A percentile compares a stretch with the other conserved stretches of the same genome.
Evolutionary conservation across 2,329 filamentous ascomycete species (phyloP).

Genomic region (Paecilomyces variotii): DNA sequence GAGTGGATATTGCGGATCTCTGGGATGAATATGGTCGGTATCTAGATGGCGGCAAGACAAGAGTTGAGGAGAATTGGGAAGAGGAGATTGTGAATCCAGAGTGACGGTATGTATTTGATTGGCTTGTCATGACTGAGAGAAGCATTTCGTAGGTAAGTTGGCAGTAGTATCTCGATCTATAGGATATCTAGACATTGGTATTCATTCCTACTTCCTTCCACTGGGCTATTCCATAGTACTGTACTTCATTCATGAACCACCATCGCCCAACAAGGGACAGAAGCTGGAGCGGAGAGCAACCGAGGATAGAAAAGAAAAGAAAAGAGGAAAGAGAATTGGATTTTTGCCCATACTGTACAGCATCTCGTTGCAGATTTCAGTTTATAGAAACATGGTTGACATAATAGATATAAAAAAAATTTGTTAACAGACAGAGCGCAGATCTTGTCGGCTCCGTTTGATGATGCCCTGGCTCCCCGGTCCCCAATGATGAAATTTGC

Average conservation of each 20-base stretch:
- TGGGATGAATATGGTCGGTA: constrained; percentile 64
- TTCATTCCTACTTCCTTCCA: too few species aligned
- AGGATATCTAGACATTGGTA: too few species aligned
- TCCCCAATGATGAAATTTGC: constrained; percentile 18
- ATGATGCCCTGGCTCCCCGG: constrained; percentile 8
- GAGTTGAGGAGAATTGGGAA: constrained; percentile 15
- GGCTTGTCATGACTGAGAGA: too few species aligned
- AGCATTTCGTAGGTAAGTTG: too few species aligned
- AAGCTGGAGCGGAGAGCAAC: constrained; percentile 9
- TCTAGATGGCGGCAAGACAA: constrained; percentile 25
- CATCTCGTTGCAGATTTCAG: constrained; percentile 12
- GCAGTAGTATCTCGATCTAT: too few species aligned
- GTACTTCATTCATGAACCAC: background rate
- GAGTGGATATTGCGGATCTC: constrained; percentile 56
- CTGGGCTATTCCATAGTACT: too few species aligned
- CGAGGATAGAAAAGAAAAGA: constrained; percentile 9
- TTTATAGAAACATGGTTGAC: background rate
- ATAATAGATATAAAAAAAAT: constrained; percentile 5
- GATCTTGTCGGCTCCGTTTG: constrained; percentile 8
- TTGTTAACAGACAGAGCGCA: constrained; percentile 16
- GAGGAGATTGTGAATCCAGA: constrained; percentile 18
- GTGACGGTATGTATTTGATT: background rate
- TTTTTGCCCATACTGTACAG: constrained; percentile 32
- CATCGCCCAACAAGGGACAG: background rate
- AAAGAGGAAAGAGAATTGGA: constrained; percentile 22